Conservation (phyloP, 441 rosid species). For the Croton laevigatus region DNA sequence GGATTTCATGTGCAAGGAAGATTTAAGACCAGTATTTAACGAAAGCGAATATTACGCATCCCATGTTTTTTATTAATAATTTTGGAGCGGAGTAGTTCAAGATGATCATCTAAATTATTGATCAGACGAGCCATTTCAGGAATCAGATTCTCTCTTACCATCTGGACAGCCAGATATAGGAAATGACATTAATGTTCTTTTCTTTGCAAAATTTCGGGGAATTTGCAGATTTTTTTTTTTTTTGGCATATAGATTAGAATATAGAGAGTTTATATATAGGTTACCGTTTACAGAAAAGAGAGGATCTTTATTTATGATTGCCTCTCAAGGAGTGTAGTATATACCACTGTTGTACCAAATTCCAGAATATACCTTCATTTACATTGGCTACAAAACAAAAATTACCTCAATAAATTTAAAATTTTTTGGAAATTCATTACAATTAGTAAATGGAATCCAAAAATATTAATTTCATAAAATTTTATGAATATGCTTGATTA, state of each 20-base stretch:
- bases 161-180: background rate
- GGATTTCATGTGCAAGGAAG: slow-evolving; percentile 94
- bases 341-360: slow-evolving; percentile 6
- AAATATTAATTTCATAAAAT: no score
- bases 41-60: slow-evolving; percentile 97
- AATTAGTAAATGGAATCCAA: no score
- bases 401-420: no score
- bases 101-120: slow-evolving; percentile 3
- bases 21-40: slow-evolving; percentile 90
- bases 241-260: background rate
- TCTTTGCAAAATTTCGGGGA: background rate
- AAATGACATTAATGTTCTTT: background rate
- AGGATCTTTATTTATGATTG: background rate
- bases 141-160: background rate
- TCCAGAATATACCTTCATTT: background rate
- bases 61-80: slow-evolving; percentile 76
- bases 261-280: background rate
- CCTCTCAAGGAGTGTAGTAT: background rate
- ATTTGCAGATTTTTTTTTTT: background rate
- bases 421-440: background rate
- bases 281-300: background rate
- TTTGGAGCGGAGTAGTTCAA: background rate
- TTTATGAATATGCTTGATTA: no score
- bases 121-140: background rate
- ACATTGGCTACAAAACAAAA: background rate